Evolutionary conservation across 495 filamentous ascomycete genomes (phyloP).

Genomic region (Penicillium nucicola): DNA sequence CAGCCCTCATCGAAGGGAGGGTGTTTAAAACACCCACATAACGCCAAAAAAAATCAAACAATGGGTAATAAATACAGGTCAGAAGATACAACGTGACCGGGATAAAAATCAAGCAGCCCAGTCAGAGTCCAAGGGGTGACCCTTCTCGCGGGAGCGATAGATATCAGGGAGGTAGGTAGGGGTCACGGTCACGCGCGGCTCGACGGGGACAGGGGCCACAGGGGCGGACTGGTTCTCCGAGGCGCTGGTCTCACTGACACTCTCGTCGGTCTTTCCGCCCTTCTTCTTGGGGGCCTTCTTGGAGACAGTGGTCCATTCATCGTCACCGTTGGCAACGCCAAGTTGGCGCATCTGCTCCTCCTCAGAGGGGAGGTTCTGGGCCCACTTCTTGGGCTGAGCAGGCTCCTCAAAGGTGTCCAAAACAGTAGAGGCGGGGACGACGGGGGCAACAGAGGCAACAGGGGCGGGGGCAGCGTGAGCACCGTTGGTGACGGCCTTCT

Average conservation of each 20-base stretch:
- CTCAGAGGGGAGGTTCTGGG: slow-evolving; percentile 65
- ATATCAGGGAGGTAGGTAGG: slow-evolving; percentile 43
- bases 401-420: slow-evolving; percentile 17
- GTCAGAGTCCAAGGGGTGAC: slow-evolving; percentile 58
- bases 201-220: slow-evolving; percentile 29
- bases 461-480: slow-evolving; percentile 23
- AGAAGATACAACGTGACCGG: slow-evolving; percentile 6
- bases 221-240: slow-evolving; percentile 36
- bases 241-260: slow-evolving; percentile 38
- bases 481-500: slow-evolving; percentile 29
- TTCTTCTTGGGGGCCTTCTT: slow-evolving; percentile 64
- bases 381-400: slow-evolving; percentile 43
- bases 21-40: slow-evolving; percentile 29
- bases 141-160: slow-evolving; percentile 39
- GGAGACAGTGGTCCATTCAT: slow-evolving; percentile 73
- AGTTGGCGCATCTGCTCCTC: slow-evolving; percentile 80
- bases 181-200: slow-evolving; percentile 40
- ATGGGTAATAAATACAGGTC: slow-evolving; percentile 36
- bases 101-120: slow-evolving; percentile 45
- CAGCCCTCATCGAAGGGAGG: slow-evolving; percentile 1
- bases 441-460: slow-evolving; percentile 29
- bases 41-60: slow-evolving; percentile 30
- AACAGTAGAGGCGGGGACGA: slow-evolving; percentile 5
- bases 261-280: slow-evolving; percentile 39
- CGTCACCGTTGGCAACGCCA: slow-evolving; percentile 52